A percentile compares a stretch with the other conserved stretches of the same genome.
Conservation (phyloP, 1,139 yeast genomes). For the Yamadazyma mexicana region DNA sequence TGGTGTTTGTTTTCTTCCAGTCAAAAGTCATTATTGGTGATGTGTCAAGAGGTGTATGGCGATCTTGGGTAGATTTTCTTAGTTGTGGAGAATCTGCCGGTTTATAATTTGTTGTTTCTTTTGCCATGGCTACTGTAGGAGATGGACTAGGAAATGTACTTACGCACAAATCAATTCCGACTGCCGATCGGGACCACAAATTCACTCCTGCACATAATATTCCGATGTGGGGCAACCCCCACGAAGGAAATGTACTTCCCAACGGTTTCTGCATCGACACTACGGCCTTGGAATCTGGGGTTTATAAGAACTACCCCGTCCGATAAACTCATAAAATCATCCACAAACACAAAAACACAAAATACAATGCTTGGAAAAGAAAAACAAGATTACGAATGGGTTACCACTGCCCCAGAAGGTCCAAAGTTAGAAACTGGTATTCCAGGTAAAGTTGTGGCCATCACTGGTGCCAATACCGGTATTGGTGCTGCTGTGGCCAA, state of each 20-base stretch:
- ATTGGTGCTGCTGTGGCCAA: slow-evolving; percentile 47
- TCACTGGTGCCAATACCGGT: slow-evolving; percentile 38
- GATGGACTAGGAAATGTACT: no score
- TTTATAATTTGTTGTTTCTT: no score
- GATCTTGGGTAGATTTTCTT: not conserved
- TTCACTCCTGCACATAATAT: not conserved
- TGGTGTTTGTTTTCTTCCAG: slow-evolving; percentile 11
- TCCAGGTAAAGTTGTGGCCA: slow-evolving; percentile 25
- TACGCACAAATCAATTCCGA: no score
- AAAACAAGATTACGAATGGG: slow-evolving; percentile 9
- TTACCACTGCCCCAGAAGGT: slow-evolving; percentile 12
- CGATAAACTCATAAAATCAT: no score
- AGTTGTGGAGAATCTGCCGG: no score
- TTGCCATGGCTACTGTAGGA: no score
- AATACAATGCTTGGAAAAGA: slow-evolving; percentile 14
- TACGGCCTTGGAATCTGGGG: no score
- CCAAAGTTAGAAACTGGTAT: slow-evolving; percentile 9
- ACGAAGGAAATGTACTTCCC: slow-evolving; percentile 6
- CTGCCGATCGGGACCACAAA: not conserved
- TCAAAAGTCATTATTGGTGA: slow-evolving; percentile 4
- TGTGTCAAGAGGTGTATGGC: not conserved
- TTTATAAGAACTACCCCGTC: no score
- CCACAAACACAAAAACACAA: no score
- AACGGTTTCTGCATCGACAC: not conserved
- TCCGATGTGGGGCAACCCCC: no score